Evolutionary conservation across 2,329 filamentous ascomycete genomes (phyloP).

Genomic region (Diaporthe sp.): DNA sequence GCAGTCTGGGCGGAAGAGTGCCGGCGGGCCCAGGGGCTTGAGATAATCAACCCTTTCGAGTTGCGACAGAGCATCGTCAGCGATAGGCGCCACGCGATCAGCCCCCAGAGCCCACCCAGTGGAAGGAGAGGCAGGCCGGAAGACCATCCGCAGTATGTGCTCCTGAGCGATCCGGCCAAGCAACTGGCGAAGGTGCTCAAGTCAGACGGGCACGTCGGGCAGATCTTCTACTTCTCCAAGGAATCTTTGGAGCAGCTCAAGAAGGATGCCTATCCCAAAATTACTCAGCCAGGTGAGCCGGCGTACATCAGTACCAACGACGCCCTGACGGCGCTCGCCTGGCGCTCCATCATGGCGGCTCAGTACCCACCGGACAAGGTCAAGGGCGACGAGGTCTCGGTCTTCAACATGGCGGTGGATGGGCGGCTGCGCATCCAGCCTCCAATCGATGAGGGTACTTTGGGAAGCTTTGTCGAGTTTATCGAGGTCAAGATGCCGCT

Average conservation of each 20-base stretch:
- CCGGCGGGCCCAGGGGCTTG: constrained; percentile 48
- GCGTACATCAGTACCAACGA: constrained; percentile 49
- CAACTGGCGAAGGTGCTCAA: constrained; percentile 51
- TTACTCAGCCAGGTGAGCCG: constrained; percentile 44
- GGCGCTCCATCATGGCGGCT: constrained; percentile 41
- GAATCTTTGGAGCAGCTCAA: constrained; percentile 50
- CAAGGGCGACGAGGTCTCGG: constrained; percentile 49
- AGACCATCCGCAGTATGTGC: constrained; percentile 51
- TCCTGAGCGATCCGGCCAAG: constrained; percentile 49
- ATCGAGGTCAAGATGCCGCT: constrained; percentile 48
- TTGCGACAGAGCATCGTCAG: constrained; percentile 49
- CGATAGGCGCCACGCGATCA: constrained; percentile 48
- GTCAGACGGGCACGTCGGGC: constrained; percentile 49
- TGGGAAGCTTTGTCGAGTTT: constrained; percentile 57
- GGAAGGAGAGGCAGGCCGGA: constrained; percentile 46
- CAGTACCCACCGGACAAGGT: constrained; percentile 29
- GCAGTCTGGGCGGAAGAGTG: constrained; percentile 54
- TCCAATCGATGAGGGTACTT: constrained; percentile 51
- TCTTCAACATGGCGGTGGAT: constrained; percentile 56
- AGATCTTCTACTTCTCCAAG: constrained; percentile 51
- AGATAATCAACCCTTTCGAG: constrained; percentile 44
- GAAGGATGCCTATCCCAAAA: constrained; percentile 49
- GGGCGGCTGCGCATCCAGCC: constrained; percentile 53
- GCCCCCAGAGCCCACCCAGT: constrained; percentile 47
- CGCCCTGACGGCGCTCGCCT: constrained; percentile 38